Conservation (phyloP, 2,329 filamentous ascomycete genomes). For the Alternaria sp. region DNA sequence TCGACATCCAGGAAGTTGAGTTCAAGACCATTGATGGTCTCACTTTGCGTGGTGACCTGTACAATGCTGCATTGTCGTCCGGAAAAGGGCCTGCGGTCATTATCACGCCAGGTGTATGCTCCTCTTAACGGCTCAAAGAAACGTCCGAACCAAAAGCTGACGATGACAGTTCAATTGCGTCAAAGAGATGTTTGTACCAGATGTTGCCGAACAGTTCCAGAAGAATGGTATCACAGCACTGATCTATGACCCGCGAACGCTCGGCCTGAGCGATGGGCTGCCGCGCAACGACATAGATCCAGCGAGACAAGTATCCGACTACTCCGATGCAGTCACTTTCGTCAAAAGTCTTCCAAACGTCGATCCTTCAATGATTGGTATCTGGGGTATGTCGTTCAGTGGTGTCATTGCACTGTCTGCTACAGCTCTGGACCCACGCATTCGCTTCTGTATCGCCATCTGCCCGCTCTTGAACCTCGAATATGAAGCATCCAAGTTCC, state of each 20-base stretch:
- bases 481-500: background rate
- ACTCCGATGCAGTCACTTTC: constrained; percentile 48
- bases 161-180: constrained; percentile 28
- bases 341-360: constrained; percentile 26
- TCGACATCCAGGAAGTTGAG: no score
- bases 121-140: no score
- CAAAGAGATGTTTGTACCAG: constrained; percentile 44
- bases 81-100: no score
- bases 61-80: no score
- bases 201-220: constrained; percentile 43
- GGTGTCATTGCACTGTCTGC: constrained; percentile 32
- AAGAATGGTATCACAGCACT: constrained; percentile 44
- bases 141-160: no score
- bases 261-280: constrained; percentile 48
- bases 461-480: constrained; percentile 12
- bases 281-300: constrained; percentile 51
- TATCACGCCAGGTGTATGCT: no score
- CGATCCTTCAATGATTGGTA: constrained; percentile 25
- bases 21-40: no score
- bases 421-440: constrained; percentile 43
- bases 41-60: no score
- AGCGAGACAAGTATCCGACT: constrained; percentile 39
- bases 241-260: constrained; percentile 46
- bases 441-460: constrained; percentile 27
- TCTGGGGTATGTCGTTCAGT: constrained; percentile 50